Evolutionary conservation across 129 eudicot genomes (phyloP).

Genomic region (Erigeron canadensis): DNA sequence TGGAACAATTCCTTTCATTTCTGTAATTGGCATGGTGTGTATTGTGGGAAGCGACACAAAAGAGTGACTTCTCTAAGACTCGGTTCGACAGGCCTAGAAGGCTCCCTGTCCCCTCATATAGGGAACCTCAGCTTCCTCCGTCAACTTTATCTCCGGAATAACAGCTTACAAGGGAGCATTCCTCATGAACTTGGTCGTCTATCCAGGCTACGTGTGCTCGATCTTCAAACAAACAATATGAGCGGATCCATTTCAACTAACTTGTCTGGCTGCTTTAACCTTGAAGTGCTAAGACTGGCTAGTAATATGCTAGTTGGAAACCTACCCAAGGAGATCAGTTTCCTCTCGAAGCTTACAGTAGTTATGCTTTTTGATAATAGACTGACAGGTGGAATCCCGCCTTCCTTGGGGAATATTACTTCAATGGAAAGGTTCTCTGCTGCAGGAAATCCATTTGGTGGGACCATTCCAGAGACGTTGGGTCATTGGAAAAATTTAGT

Average conservation of each 20-base stretch:
- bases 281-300: neutral
- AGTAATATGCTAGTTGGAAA: neutral
- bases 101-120: neutral
- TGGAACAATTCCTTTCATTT: neutral
- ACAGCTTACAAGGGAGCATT: neutral
- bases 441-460: neutral
- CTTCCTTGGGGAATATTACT: conserved; percentile 3
- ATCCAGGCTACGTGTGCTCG: neutral
- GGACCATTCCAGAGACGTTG: conserved; percentile 6
- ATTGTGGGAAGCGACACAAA: neutral
- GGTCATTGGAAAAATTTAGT: neutral
- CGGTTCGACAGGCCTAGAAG: neutral
- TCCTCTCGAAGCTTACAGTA: neutral
- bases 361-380: neutral
- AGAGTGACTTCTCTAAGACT: neutral
- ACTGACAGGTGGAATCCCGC: neutral
- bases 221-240: neutral
- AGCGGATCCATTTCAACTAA: neutral
- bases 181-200: neutral
- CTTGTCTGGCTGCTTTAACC: neutral
- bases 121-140: conserved; percentile 11
- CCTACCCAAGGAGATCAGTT: neutral
- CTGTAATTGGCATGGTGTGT: neutral
- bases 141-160: neutral
- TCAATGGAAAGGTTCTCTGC: neutral